Evolutionary conservation across 225 moss, liverwort and hornwort genomes (phyloP).

Genomic region (Physcomitrellopsis africana): DNA sequence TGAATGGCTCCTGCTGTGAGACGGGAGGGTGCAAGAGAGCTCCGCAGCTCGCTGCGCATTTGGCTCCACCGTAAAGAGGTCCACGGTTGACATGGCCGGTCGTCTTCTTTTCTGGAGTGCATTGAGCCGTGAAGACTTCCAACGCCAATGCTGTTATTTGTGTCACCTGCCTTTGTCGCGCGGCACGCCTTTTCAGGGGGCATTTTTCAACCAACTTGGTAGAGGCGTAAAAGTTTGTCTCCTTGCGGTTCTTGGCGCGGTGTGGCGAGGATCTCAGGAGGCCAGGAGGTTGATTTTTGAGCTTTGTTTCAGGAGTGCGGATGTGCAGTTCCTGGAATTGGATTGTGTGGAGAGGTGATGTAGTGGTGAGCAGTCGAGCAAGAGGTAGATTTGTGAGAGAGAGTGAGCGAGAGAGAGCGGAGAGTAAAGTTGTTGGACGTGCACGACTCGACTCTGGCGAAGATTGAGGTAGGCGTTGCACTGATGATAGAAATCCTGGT

Average conservation of each 20-base stretch:
- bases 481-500: conserved; percentile 12
- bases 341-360: neutral
- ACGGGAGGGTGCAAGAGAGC: neutral
- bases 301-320: neutral
- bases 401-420: no score
- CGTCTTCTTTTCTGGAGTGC: conserved; percentile 19
- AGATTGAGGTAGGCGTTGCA: conserved; percentile 30
- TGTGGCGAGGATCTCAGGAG: neutral
- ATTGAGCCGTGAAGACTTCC: conserved; percentile 18
- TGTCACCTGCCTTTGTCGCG: neutral
- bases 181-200: conserved; percentile 31
- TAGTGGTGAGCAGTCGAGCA: neutral
- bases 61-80: conserved; percentile 17
- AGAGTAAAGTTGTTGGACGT: conserved; percentile 11
- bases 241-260: conserved; percentile 33
- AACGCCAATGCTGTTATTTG: conserved; percentile 24
- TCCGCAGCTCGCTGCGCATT: conserved; percentile 38
- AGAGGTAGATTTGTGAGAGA: neutral
- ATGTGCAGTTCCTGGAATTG: neutral
- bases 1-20: no score
- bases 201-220: conserved; percentile 13
- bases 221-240: conserved; percentile 6
- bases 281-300: neutral
- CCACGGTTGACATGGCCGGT: conserved; percentile 6
- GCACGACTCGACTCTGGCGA: conserved; percentile 15